Base-by-base conservation (phyloP, 129 eudicot species). In the Apium graveolens region DNA sequence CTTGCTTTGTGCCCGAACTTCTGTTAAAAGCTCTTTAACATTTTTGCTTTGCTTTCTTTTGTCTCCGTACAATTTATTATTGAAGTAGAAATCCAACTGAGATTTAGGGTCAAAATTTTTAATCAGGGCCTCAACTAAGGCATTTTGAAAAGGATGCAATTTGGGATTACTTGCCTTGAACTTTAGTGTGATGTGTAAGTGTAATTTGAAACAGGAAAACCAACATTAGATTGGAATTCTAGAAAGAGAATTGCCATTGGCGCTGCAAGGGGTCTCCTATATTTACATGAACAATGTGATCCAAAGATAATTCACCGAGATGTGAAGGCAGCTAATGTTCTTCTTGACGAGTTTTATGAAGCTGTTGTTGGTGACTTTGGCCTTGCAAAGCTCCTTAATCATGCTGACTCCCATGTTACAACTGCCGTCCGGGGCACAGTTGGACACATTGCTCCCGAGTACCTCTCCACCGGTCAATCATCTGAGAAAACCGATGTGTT, bases 351-450 rank as follows among this genome's bases (percentile, higher is more conserved):
- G 76, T 85, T 60, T 73, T 85, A 74, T 68, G 98, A 91, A 79
- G 98, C 98, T 5, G 86, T 93, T 13, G 97, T 93, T 53, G 98
- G 98, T 48, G 98, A 93, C 78, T 93, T 93, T 88, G 98, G 98
- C 81, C 96, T 93, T 20, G 98, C 97, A 24, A 93, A 93, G 81
- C 90, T 93, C 53, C 98, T 93, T 63, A 97, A 93, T 79, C 98
- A 93, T 78, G 88, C 84, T 13, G 93, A 93, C 76, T 89, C 98
- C 34, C 98, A 93, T 31, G 96, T 93, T 20, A 93, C 98, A 39
- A 94, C 98, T 3, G 98, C 93, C 78, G 98, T 94, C 31, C 96
- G 97, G 37, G 98, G 98, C 41, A 94, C 98, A 10, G 96, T 94
- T 43, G 98, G 98, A 43, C 97, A 94, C 86, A 94, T 94, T 81